Base-by-base conservation (phyloP, 1,284 basidiomycete species). In the Tilletiaria anomala region DNA sequence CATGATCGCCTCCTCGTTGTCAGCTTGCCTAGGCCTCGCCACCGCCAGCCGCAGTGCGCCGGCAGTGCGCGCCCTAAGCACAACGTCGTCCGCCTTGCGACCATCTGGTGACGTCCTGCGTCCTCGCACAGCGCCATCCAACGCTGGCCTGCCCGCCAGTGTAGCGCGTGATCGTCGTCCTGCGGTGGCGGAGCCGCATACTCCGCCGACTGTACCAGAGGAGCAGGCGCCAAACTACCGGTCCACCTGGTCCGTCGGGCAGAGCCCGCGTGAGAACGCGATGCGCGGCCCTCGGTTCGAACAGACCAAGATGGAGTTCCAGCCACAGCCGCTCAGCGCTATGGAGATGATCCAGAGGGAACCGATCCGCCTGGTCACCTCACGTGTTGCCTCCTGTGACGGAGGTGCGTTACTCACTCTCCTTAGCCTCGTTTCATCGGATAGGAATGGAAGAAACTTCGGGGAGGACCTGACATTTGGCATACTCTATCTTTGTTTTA, bases 311-410 rank as follows among this genome's bases (percentile, higher is more conserved):
- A 77, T 88, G 73, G 77, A 78, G 35, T 72, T 86, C 44, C 91
- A 97, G 69, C 91, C 91, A 1, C 77, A 78, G 47, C 82, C 88
- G n/a, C 72, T 81, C 51, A 84, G 83, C 48, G 91, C 89, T 2
- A 88, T 94, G 79, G 80, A 82, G 53, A 74, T 94, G 65, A 77
- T 96, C 54, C 74, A 75, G 39, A 75, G 84, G 52, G 85, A 93
- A 68, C 87, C 89, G 6, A 77, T 93, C 42, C 74, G 81, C 38
- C 68, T 87, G 42, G 79, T 89, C 1, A 68, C 82, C 40, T 81
- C 78, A 23, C 74, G 91, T 53, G 82, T 79, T 64, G 88, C 85
- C 3, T 75, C 79, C 40, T 97, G 91, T 65, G 88, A 97, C 68
- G 91, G 91, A 54, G 58, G 57, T 15, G 40, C 35, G 23, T n/a